Conservation (phyloP, 306 rosid genomes). For the Rubus idaeus region DNA sequence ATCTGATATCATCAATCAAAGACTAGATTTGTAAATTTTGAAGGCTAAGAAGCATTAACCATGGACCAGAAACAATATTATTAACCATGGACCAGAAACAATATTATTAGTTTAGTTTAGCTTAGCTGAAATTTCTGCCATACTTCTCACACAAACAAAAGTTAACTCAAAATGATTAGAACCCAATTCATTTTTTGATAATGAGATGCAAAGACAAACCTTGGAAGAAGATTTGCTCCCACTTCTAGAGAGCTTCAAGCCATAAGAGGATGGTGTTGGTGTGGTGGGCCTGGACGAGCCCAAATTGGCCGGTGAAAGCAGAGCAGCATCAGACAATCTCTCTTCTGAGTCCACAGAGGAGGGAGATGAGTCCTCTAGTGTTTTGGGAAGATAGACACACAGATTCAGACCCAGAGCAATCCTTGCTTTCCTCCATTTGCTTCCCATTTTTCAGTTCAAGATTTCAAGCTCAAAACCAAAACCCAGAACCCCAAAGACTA, state of each 20-base stretch:
- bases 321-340: constrained; percentile 77
- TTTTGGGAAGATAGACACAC: constrained; percentile 78
- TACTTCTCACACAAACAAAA: too few species aligned
- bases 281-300: constrained; percentile 49
- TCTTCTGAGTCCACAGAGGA: constrained; percentile 44
- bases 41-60: neutral
- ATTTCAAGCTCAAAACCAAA: constrained; percentile 34
- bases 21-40: neutral
- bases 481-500: constrained; percentile 20
- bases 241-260: constrained; percentile 43
- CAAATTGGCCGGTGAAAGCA: constrained; percentile 69
- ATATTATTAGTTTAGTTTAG: constrained; percentile 9
- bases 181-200: neutral
- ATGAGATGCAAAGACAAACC: constrained; percentile 33
- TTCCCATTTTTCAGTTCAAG: constrained; percentile 58
- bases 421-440: constrained; percentile 96
- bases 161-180: constrained; percentile 3
- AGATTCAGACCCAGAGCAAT: constrained; percentile 77
- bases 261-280: constrained; percentile 44
- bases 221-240: constrained; percentile 52
- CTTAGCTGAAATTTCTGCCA: neutral
- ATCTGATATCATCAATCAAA: constrained; percentile 9
- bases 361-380: constrained; percentile 62
- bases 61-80: neutral
- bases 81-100: neutral